phyloP scores from a whole-genome alignment of 2,329 filamentous ascomycete genomes.

The Alternaria sp. region DNA sequence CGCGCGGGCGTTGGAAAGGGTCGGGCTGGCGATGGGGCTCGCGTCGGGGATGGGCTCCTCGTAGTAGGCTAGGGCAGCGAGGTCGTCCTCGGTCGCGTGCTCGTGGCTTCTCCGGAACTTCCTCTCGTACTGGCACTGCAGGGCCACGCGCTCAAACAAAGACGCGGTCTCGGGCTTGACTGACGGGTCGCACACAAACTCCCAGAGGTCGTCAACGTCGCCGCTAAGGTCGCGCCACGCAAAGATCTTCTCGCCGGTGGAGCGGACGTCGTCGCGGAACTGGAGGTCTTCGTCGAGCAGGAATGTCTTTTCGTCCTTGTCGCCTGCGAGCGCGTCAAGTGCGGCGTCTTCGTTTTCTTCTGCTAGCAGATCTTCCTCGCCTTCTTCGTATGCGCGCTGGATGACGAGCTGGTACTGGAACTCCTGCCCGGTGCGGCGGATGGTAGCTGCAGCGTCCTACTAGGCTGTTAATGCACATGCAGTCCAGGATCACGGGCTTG shows the following conservation, averaged over 20 bases:
- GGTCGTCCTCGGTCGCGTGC: constrained; percentile 79
- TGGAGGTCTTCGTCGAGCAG: constrained; percentile 90
- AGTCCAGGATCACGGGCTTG: not conserved
- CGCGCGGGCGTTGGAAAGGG: constrained; percentile 43
- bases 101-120: constrained; percentile 84
- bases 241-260: constrained; percentile 82
- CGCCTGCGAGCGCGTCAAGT: constrained; percentile 73
- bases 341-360: constrained; percentile 88
- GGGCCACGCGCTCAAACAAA: constrained; percentile 80
- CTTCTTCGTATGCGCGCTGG: constrained; percentile 96
- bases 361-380: constrained; percentile 87
- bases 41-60: constrained; percentile 67
- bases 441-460: constrained; percentile 90
- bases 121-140: constrained; percentile 96
- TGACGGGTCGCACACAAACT: constrained; percentile 89
- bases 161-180: constrained; percentile 73
- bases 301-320: constrained; percentile 97
- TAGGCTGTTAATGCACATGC: not conserved
- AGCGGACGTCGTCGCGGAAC: constrained; percentile 82
- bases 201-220: constrained; percentile 92
- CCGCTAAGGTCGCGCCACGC: constrained; percentile 96
- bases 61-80: constrained; percentile 81
- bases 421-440: constrained; percentile 90
- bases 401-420: constrained; percentile 98
- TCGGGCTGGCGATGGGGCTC: constrained; percentile 61